Base-by-base conservation (phyloP, 768 basidiomycete genomes). In the Pulveroboletus frians region DNA sequence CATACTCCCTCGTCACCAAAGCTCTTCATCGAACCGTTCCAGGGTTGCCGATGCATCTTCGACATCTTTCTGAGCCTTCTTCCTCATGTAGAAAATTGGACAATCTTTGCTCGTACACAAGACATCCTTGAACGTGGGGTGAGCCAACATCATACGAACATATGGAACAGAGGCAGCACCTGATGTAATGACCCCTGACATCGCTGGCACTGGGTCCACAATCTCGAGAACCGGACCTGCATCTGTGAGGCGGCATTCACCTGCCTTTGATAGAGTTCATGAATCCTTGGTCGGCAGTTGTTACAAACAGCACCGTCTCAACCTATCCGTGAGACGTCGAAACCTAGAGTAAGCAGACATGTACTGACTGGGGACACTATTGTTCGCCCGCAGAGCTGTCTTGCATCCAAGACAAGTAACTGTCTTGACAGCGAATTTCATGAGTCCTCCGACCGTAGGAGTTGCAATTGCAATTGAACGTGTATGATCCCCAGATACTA, bases 141-240 rank as follows among this genome's bases (percentile, higher is more conserved):
- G 31, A 31, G 48, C 47, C 30, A 42, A 37, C 35, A 14, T 21
- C 14, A 13, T 14, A 13, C 13, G 15, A 11, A 5, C 2, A 23
- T 42, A 18, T 11, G 32, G 26, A 5, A 40, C 4, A 38, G 14
- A 26, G 26, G 21, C 13, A 56, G 66, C 26, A 85, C 86, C 74
- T 96, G 93, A 71, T 99, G 96, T 41, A 99, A 74, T 15, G 96
- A 99, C 13, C 96, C 96, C 65, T 99, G 96, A 73, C 96, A 99
- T 21, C 96, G 80, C 63, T 99, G 96, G 59, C 96, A 99, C 63
- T 98, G 95, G 1, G 96, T 98, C 96, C 96, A 99, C 20, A 99
- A 67, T 42, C 94, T 80, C 17, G 95, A 88, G 66, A 96, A 98
- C 40, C 89, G 83, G 7, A 94, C 85, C 74, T 99, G 92, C 39